Evolutionary conservation across 1,284 basidiomycete species (phyloP), one percentile per base, ranked within the genome.

Genomic region (Tremellales sp.): DNA sequence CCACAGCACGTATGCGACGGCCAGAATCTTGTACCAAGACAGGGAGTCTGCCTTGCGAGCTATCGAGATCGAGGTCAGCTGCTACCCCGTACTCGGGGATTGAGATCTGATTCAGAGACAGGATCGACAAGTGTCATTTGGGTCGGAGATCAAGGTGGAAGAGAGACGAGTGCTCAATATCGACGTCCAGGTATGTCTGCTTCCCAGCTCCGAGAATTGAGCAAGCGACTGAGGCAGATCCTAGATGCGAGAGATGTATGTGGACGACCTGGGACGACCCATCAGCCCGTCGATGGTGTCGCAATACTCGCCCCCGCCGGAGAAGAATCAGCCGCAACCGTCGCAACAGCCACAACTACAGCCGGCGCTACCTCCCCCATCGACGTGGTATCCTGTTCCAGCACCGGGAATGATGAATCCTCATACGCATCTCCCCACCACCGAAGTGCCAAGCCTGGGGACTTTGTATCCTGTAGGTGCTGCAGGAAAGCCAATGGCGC

Each of bases 281-380:
- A 45, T 65, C 40, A 56, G 56, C 35, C 62, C 65, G 1, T 57
- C 63, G 1, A 59, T 64, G 52, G 53, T 50, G 3, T 50, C 58
- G 3, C 61, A 63, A 33, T 61, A 61, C 37, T 38, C 37, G 3
- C 54, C 57, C 1, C 51, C 56, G 12, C 24, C 40, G 13, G n/a
- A 9, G 5, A 39, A 25, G 37, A 21, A 9, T 9, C 22, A 9
- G 9, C n/a, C 9, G 9, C 37, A 39, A 25, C 27, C 29, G 29
- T 39, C 21, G 22, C 37, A 39, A 24, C 37, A 12, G 22, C 37
- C 22, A 36, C 34, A 10, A 9, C 9, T 16, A 9, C 34, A 13
- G 18, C 18, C 9, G 9, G 18, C 10, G 14, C 18, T 31, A 16
- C 29, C 10, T 10, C 10, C 29, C 16, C 29, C 10, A 31, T 31